Base-by-base conservation (phyloP, 305 asterid genomes). In the Plantago coronopus region DNA sequence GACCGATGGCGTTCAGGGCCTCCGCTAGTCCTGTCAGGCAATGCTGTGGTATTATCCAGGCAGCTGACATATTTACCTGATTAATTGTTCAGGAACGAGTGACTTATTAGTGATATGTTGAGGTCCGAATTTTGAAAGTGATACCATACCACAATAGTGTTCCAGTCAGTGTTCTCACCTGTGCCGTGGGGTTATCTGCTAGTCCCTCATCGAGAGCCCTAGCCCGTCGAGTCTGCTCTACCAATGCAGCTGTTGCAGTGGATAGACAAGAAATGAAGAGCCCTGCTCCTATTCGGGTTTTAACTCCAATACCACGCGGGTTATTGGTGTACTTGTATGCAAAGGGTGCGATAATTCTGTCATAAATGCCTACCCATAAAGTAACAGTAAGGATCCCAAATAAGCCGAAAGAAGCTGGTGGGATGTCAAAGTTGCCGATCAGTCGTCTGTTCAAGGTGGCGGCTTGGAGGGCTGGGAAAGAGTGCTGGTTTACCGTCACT, bases 1-100 rank as follows among this genome's bases (percentile, higher is more conserved):
- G 95, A 0, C 81, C 96, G 1, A 88, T 85, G 11, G 83, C 86
- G 43, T 83, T 85, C 47, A 88, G 70, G 3, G 84, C 96, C 77
- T 88, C 93, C 0, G 73, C 86, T 20, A 88, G 51, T 12, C 96
- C 93, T 0, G 68, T 44, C 3, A 88, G 60, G 22, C 81, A 50
- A 19, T 79, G 54, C 15, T 85, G 93, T 0, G 95, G 95, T 17
- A 76, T 75, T 13, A 88, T 64, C 95, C 95, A 83, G 72, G 76
- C 62, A 3, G 84, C 90, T 0, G 88, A 75, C 93, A 85, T 88
- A 21, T 80, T 61, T 56, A 87, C 89, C 64, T 76, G 59, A 3
- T 5, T 16, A 1, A 38, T n/a, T n/a, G n/a, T n/a, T n/a, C n/a
- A n/a, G 34, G 34, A 27, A 27, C 7, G 7, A 54, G 59, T 25